Evolutionary conservation across 768 basidiomycete species (phyloP).

Genomic region (Boletus rubropictus): DNA sequence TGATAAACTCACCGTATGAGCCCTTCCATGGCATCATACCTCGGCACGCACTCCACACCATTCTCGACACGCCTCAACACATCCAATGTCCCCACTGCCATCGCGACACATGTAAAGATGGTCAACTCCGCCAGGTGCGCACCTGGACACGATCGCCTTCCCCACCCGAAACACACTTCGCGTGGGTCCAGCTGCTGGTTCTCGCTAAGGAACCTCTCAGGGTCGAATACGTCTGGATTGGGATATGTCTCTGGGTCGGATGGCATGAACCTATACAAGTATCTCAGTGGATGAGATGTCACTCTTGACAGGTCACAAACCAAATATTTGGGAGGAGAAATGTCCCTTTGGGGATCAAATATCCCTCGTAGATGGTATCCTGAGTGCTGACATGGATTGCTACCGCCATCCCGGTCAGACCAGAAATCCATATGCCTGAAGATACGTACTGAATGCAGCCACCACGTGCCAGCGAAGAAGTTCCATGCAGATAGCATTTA

Average conservation of each 20-base stretch:
- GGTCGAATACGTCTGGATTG: too few relatives aligned
- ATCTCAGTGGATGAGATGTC: too few relatives aligned
- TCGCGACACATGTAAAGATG: not conserved
- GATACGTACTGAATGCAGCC: not conserved
- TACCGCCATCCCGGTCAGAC: not conserved
- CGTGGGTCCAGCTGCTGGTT: conserved; percentile 7
- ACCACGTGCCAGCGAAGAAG: conserved; percentile 5
- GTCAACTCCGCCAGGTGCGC: conserved; percentile 1
- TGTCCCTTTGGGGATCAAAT: too few relatives aligned
- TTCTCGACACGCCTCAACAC: too few relatives aligned
- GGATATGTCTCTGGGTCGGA: too few relatives aligned
- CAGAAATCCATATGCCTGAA: not conserved
- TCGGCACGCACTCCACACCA: not conserved
- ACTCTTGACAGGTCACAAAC: too few relatives aligned
- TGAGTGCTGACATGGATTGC: too few relatives aligned
- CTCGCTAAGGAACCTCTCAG: not conserved
- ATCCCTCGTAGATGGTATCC: too few relatives aligned
- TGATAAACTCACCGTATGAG: not conserved
- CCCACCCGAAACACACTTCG: conserved; percentile 16
- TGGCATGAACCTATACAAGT: too few relatives aligned
- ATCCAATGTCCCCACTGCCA: conserved; percentile 10
- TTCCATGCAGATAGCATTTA: conserved; percentile 16
- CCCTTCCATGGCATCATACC: not conserved
- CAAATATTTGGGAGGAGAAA: too few relatives aligned
- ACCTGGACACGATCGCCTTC: conserved; percentile 10